Percentiles rank a stretch among this genome's conserved stretches.
Evolutionary conservation across 768 basidiomycete genomes (phyloP).

Genomic region (Tylopilus subfusipes): DNA sequence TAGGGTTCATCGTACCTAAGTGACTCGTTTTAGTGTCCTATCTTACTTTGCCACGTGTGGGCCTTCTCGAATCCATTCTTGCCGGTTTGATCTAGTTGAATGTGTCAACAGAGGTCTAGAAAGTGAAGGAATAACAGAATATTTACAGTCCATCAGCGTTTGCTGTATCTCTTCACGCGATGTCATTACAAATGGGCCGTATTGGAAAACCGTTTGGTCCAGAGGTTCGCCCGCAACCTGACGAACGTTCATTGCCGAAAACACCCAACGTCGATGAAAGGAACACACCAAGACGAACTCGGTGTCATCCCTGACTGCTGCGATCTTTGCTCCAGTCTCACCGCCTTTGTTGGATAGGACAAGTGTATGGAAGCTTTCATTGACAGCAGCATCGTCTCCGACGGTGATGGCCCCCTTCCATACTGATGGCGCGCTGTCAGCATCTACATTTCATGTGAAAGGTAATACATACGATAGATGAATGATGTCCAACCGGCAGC

Average conservation of each 20-base stretch:
- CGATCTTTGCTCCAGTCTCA: constrained; percentile 68
- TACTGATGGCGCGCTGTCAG: constrained; percentile 19
- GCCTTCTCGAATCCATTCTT: constrained; percentile 91
- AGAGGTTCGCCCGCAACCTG: constrained; percentile 86
- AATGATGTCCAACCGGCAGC: constrained; percentile 90
- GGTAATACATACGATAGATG: constrained; percentile 59
- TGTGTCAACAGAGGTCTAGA: constrained; percentile 2
- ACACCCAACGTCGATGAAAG: neutral
- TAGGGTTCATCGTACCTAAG: neutral
- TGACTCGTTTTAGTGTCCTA: constrained; percentile 41
- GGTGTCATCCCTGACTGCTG: constrained; percentile 56
- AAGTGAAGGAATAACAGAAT: neutral
- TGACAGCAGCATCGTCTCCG: constrained; percentile 44
- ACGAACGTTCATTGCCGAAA: constrained; percentile 3
- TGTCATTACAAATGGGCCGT: constrained; percentile 88
- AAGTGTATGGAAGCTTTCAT: constrained; percentile 71
- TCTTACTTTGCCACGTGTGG: constrained; percentile 81
- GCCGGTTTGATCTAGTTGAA: constrained; percentile 57
- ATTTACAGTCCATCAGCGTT: constrained; percentile 77
- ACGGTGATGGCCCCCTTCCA: constrained; percentile 57
- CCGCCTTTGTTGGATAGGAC: constrained; percentile 63
- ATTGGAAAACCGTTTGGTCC: constrained; percentile 83
- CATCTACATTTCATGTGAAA: neutral
- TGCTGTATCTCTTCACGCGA: constrained; percentile 73
- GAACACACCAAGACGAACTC: constrained; percentile 67